Evolutionary conservation across 164 flowering plant species (phyloP), one percentile per base, ranked within the genome.

Genomic region (Nymphaea colorata): DNA sequence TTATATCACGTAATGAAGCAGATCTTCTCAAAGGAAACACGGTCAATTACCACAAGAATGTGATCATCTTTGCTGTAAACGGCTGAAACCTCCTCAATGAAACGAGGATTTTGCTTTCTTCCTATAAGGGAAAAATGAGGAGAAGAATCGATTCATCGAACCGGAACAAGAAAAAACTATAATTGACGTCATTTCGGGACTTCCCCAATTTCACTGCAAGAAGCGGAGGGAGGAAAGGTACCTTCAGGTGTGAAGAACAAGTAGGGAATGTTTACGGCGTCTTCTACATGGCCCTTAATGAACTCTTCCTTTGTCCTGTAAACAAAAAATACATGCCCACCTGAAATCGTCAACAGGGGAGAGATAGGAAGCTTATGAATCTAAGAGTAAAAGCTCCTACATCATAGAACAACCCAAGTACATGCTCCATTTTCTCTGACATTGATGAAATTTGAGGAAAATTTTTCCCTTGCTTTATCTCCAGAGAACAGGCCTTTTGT

Each of bases 301-400:
- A 70, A 91, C 76, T 93, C 98, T 75, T 89, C 98, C 68, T 61
- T 82, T 1, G 97, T 85, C 86, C 98, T 93, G 64, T 17, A 61
- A 61, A 61, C 25, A 61, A 61, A 61, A 51, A 4, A 8, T 51
- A 51, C 57, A 8, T 51, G 0, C 14, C 36, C 36, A 25, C 36
- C 0, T 25, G 36, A 25, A 25, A 25, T 25, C 36, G 36, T 25
- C 36, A 25, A 25, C 36, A 0, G 36, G 36, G 36, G 36, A 25
- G 36, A 25, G 36, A 25, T 25, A 25, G 36, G 36, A 25, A 25
- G 36, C 36, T 25, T 25, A 25, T 25, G 1, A 25, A 25, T 25
- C 36, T 25, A 25, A 1, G 36, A 25, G 36, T 25, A 25, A 25
- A 25, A 25, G 36, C 36, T 25, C 36, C 36, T 0, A 25, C 36